phyloP scores from a whole-genome alignment of 202 grass and related monocot genomes.

The Musa balbisiana region DNA sequence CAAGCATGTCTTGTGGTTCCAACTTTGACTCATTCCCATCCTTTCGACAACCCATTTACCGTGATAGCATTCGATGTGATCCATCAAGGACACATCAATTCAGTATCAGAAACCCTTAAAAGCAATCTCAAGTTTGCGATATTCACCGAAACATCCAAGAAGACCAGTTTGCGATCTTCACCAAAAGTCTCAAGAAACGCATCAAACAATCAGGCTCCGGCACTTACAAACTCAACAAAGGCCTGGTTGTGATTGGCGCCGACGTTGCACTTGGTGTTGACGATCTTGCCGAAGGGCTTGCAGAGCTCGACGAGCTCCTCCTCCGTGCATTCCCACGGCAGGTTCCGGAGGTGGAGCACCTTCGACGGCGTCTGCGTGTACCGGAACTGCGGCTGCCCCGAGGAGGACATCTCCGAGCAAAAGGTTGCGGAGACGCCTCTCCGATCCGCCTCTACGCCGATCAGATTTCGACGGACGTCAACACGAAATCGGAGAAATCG shows the following conservation, averaged over 20 bases:
- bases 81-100: too few relatives aligned
- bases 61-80: too few relatives aligned
- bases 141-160: too few relatives aligned
- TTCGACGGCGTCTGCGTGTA: conserved; percentile 83
- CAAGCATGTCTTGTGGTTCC: too few relatives aligned
- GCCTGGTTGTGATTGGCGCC: conserved; percentile 89
- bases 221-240: conserved; percentile 89
- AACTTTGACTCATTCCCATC: too few relatives aligned
- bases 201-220: neutral
- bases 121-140: too few relatives aligned
- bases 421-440: neutral
- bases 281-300: conserved; percentile 76
- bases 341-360: conserved; percentile 83
- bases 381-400: conserved; percentile 59
- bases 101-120: too few relatives aligned
- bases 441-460: neutral
- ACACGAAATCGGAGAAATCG: neutral
- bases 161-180: neutral
- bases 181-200: neutral
- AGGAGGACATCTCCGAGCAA: conserved; percentile 41
- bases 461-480: neutral
- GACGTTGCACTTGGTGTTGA: conserved; percentile 93
- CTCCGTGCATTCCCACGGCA: conserved; percentile 80
- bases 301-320: conserved; percentile 86
- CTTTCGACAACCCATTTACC: too few relatives aligned